Conservation (phyloP, 345 rosid genomes). For the Arabis alpina region DNA sequence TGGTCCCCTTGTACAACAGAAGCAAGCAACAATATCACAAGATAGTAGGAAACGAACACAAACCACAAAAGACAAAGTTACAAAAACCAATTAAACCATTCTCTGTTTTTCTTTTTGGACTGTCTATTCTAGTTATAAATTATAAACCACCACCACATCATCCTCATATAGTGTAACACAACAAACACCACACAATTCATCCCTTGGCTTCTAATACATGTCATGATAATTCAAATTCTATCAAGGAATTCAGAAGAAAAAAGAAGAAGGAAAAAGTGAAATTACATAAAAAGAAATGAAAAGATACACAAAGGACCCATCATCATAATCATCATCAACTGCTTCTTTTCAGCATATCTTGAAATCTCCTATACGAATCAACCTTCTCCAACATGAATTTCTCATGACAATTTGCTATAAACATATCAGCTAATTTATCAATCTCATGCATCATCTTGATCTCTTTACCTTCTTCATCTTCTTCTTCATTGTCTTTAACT, state of each 20-base stretch:
- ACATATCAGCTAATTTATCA: conserved; percentile 78
- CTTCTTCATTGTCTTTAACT: conserved; percentile 18
- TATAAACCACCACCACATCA: conserved; percentile 21
- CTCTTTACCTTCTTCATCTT: conserved; percentile 30
- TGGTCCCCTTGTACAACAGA: conserved; percentile 35
- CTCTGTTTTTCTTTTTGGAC: conserved; percentile 29
- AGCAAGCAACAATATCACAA: conserved; percentile 32
- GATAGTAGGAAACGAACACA: conserved; percentile 20
- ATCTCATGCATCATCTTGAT: conserved; percentile 56
- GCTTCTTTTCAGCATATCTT: conserved; percentile 79
- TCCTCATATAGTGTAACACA: conserved; percentile 16
- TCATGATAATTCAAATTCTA: conserved; percentile 6
- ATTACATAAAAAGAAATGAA: conserved; percentile 35
- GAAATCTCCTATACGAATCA: conserved; percentile 92
- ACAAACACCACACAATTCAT: conserved; percentile 41
- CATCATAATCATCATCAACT: conserved; percentile 39
- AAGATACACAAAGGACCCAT: conserved; percentile 23
- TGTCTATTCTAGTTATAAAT: background rate
- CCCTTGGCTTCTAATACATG: conserved; percentile 14
- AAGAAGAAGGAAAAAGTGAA: conserved; percentile 1
- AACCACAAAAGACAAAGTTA: conserved; percentile 25
- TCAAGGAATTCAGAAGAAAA: background rate
- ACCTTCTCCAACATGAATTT: conserved; percentile 92
- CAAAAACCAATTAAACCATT: conserved; percentile 14
- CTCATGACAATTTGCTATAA: conserved; percentile 84